These are phyloP conservation scores for Aureobasidium sp. DNA, from an alignment of 2,329 filamentous ascomycete genomes.

Conservation along the genomic window DNA sequence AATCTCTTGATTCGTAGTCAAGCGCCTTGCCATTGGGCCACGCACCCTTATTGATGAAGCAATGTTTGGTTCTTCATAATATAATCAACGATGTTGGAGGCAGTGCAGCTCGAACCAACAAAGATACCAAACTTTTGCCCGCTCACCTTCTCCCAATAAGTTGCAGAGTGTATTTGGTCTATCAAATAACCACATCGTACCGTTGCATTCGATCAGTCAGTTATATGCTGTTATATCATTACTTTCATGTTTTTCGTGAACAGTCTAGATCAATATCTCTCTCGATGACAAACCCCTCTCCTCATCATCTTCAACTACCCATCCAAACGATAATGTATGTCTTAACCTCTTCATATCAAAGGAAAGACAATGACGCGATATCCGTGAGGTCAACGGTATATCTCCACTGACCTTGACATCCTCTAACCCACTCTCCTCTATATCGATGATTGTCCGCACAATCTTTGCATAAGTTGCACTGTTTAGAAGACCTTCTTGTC, in stretches of 20 bases:
- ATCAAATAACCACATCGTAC: too few relatives aligned
- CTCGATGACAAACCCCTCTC: not conserved
- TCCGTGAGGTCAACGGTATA: not conserved
- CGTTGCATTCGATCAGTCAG: too few relatives aligned
- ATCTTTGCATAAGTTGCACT: constrained; percentile 27
- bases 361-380: not conserved
- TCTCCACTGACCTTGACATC: not conserved
- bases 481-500: constrained; percentile 30
- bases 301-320: not conserved
- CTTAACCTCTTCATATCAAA: not conserved
- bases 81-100: too few relatives aligned
- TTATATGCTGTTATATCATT: too few relatives aligned
- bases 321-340: constrained; percentile 1
- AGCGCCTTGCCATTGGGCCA: constrained; percentile 66
- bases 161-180: too few relatives aligned
- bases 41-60: constrained; percentile 24
- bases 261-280: too few relatives aligned
- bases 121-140: too few relatives aligned
- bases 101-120: too few relatives aligned
- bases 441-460: constrained; percentile 34
- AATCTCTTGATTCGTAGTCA: constrained; percentile 53
- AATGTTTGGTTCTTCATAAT: too few relatives aligned
- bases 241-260: too few relatives aligned
- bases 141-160: too few relatives aligned
- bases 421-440: constrained; percentile 26